Base-by-base conservation (phyloP, 2,329 filamentous ascomycete species). In the Sclerotinia borealis region DNA sequence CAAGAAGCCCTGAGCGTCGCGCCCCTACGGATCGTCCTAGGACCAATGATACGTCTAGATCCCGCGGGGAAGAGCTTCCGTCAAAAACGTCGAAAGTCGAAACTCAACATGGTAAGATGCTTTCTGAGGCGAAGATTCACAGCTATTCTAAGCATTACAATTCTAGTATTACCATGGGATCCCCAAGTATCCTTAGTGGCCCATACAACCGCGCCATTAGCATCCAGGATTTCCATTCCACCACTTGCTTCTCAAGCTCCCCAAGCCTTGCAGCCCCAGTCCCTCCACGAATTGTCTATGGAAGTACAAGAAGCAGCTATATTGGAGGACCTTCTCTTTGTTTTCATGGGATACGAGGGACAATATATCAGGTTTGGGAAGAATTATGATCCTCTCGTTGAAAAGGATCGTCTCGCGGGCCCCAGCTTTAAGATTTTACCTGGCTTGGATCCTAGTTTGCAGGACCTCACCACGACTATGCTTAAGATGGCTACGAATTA, bases 341-440 rank as follows among this genome's bases (percentile, higher is more conserved):
- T 96, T 6, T 96, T 98, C 71, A 97, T 99, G 93, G 95, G 95
- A 29, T 96, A 92, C 68, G 95, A 99, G 77, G 95, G 95, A n/a
- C 92, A 96, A 75, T 98, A 98, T 74, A 90, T 99, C 66, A 90
- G 91, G 62, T 98, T 92, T 74, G 84, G 84, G 64, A 89, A 91
- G 68, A 84, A 85, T 10, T 98, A 96, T 75, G 88, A 96, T 69
- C 92, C 93, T 0, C 79, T 83, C 3, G 86, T 91, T 59, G 95
- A 99, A 77, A 91, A 93, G 71, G 92, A 96, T 72, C 87, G 93
- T 17, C 80, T 99, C 56, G 83, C 88, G 7, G 95, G 95, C 0
- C 95, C 95, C 1, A 79, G 81, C 11, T 98, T 92, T 77, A 87
- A 86, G 67, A 87, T 97, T 66, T 79, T 91, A 8, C 83, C 90